Base-by-base conservation (phyloP, 495 filamentous ascomycete species). In the Choiromyces venosus region DNA sequence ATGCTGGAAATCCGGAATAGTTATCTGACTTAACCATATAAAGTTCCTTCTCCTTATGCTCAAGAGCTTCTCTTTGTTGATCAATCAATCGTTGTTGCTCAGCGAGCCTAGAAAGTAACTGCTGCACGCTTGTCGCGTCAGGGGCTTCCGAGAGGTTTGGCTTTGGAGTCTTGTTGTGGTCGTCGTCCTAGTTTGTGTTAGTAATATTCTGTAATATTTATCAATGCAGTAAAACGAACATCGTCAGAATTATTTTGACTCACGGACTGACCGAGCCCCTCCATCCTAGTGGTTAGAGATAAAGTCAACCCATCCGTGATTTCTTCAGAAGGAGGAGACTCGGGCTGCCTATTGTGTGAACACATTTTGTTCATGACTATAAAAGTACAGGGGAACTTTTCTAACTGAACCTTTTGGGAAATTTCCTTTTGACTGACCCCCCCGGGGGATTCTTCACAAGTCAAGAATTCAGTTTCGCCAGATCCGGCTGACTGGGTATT, bases 81-180 rank as follows among this genome's bases (percentile, higher is more conserved):
- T 84, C 83, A 65, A 88, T 82, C n/a, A 85, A 75, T 10, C 82
- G 81, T 66, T 91, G 86, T 76, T 93, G 90, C 82, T 93, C 87
- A 37, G 87, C 86, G 66, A 94, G 86, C 78, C 88, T 89, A 10
- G 90, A 86, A 73, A 91, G 84, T 37, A 91, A 83, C 66, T 88
- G 84, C 71, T 92, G 88, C 83, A 91, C 65, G 33, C 78, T 73
- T 4, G 79, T 67, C 19, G 66, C 18, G 9, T 61, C 44, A 70
- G 33, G 7, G 35, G 33, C 25, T 35, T 46, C 37, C 37, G 65
- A 19, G 37, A 70, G 37, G 39, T 71, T 72, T 16, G 73, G 67
- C 56, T 76, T 80, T 14, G 74, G 79, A 1, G 73, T 80, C 67
- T 78, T 75, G 65, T 71, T 78, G 46, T 80, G 72, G 25, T 74